A percentile compares a stretch with the other conserved stretches of the same genome.
Conservation (phyloP, 208 protist species). For the Borovskyia barvae region DNA sequence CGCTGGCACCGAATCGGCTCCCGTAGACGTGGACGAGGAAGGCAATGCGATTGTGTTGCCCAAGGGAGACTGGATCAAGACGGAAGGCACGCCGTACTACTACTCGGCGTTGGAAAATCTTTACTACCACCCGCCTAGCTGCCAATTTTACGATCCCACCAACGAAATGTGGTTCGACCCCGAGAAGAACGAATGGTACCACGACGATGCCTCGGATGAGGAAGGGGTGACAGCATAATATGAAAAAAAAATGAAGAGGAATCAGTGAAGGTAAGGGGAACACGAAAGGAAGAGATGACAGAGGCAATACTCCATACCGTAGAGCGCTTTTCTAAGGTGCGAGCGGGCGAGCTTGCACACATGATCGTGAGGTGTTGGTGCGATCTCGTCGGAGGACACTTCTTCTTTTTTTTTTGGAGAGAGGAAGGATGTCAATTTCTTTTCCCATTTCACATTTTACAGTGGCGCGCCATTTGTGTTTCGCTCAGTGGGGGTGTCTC, state of each 20-base stretch:
- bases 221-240: constrained; percentile 8
- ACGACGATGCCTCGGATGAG: constrained; percentile 40
- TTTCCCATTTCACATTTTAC: no score
- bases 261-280: no score
- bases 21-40: constrained; percentile 40
- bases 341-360: no score
- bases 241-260: constrained; percentile 10
- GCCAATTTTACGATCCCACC: constrained; percentile 88
- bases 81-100: constrained; percentile 86
- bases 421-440: no score
- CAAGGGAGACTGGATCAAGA: constrained; percentile 76
- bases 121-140: constrained; percentile 88
- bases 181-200: constrained; percentile 88
- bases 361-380: no score
- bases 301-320: no score
- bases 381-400: no score
- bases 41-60: constrained; percentile 66
- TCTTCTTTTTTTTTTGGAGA: no score
- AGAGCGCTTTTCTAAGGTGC: no score
- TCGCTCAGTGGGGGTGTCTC: no score
- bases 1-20: constrained; percentile 3
- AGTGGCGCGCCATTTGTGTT: no score
- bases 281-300: no score
- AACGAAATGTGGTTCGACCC: constrained; percentile 91
- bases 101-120: constrained; percentile 84